These are phyloP conservation scores for Thermothielavioides terrestris DNA, from an alignment of 495 filamentous ascomycete species.

Conservation along the genomic window DNA sequence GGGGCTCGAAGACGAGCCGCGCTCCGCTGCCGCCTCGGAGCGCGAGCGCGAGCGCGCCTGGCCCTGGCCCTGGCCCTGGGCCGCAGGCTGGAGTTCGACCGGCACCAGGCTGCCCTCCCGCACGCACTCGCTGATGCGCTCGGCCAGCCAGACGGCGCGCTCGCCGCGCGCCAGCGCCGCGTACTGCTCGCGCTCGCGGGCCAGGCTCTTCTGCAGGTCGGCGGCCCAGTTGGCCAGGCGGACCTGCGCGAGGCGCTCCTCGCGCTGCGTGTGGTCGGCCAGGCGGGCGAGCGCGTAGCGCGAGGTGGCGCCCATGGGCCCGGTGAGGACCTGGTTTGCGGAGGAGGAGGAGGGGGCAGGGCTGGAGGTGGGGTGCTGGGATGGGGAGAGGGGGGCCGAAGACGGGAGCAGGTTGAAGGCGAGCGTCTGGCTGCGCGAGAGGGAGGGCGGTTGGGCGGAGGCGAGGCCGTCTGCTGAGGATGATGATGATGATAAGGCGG, in stretches of 20 bases:
- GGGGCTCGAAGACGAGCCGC: too few relatives aligned
- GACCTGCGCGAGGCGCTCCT: conserved; percentile 70
- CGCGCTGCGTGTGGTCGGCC: conserved; percentile 59
- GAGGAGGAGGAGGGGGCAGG: conserved; percentile 18
- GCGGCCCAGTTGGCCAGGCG: conserved; percentile 82
- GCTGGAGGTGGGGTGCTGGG: conserved; percentile 6
- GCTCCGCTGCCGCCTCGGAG: too few relatives aligned
- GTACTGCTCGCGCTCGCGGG: conserved; percentile 72
- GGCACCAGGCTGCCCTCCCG: conserved; percentile 61
- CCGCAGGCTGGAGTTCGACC: too few relatives aligned
- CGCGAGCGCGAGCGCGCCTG: too few relatives aligned
- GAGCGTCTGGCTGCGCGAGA: not conserved
- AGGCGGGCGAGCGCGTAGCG: conserved; percentile 64
- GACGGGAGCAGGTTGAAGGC: not conserved
- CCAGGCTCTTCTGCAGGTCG: conserved; percentile 75
- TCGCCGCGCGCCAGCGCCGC: conserved; percentile 62
- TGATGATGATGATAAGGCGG: conserved; percentile 11
- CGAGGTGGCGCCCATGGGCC: conserved; percentile 39
- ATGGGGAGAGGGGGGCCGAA: not conserved
- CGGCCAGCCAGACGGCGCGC: conserved; percentile 69
- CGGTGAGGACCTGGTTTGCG: not conserved
- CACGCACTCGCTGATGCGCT: conserved; percentile 65
- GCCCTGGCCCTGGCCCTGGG: too few relatives aligned
- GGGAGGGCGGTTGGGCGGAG: not conserved
- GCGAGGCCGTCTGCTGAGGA: not conserved